Conservation (phyloP, 2,329 filamentous ascomycete species). For the Hysterium pulicare region DNA sequence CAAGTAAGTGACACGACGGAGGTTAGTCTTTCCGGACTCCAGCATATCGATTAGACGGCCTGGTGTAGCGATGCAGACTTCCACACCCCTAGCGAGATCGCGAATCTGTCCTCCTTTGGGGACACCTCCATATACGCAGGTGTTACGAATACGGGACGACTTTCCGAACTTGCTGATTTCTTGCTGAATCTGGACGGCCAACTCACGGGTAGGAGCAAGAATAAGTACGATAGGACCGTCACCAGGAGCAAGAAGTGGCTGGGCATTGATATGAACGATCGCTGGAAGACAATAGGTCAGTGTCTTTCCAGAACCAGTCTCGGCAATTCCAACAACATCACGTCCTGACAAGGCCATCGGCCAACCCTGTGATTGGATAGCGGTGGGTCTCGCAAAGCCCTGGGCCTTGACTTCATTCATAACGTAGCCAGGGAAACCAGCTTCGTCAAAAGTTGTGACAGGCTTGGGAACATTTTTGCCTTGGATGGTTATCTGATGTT, state of each 20-base stretch:
- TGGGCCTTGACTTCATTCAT: conserved; percentile 99
- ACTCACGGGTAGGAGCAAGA: conserved; percentile 91
- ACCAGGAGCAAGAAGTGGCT: conserved; percentile 89
- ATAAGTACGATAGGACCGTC: conserved; percentile 97
- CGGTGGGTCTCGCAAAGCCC: conserved; percentile 87
- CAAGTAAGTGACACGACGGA: conserved; percentile 95
- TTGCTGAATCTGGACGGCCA: conserved; percentile 97
- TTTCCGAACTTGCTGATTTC: conserved; percentile 99
- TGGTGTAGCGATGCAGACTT: conserved; percentile 97
- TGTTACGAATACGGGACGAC: conserved; percentile 96
- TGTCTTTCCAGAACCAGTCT: conserved; percentile 99
- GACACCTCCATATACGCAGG: conserved; percentile 98
- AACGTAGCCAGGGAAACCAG: conserved; percentile 93
- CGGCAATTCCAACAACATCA: conserved; percentile 97
- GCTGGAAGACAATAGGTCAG: conserved; percentile 96
- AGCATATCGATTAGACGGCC: conserved; percentile 98
- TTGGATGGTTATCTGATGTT: conserved; percentile 78
- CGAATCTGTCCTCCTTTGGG: conserved; percentile 97
- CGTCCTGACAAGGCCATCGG: conserved; percentile 98
- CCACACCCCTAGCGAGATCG: conserved; percentile 89
- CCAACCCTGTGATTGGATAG: conserved; percentile 98
- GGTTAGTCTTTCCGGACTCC: conserved; percentile 95
- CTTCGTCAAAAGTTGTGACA: conserved; percentile 96
- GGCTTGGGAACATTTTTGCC: conserved; percentile 84
- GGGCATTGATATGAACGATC: conserved; percentile 99